Conservation (phyloP, 1,139 yeast species). For the Entelexis paramagnoliae region DNA sequence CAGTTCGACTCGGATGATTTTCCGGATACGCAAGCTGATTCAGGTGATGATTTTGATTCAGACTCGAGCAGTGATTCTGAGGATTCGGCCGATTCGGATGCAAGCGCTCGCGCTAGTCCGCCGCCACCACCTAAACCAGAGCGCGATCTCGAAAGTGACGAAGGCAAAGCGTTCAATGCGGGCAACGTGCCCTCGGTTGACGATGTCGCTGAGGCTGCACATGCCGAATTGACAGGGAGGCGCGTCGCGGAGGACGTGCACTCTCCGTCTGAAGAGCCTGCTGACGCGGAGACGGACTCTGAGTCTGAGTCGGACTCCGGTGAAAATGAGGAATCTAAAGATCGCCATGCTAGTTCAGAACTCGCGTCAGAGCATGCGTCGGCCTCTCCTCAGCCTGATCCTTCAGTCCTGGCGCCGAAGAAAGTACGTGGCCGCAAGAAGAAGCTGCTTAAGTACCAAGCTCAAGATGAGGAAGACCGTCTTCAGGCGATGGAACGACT, state of each 20-base stretch:
- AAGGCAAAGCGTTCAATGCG: neutral
- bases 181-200: neutral
- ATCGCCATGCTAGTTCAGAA: neutral
- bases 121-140: conserved; percentile 9
- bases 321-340: neutral
- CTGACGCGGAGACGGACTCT: neutral
- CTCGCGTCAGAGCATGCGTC: too few species aligned
- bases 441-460: conserved; percentile 70
- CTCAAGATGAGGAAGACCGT: conserved; percentile 87
- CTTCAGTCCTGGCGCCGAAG: conserved; percentile 8
- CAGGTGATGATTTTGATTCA: conserved; percentile 23
- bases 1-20: conserved; percentile 24
- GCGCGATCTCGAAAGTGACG: conserved; percentile 9
- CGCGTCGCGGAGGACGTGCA: neutral
- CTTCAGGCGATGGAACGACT: conserved; percentile 61
- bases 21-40: conserved; percentile 23
- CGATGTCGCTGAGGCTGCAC: neutral
- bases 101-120: neutral
- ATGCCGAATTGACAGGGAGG: neutral
- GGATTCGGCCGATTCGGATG: neutral
- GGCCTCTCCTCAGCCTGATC: neutral
- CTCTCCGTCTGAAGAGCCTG: neutral
- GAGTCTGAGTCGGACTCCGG: neutral
- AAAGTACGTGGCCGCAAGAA: conserved; percentile 75
- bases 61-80: conserved; percentile 2